A percentile compares a stretch with the other conserved stretches of the same genome.
Conservation (phyloP, 2,329 filamentous ascomycete species). For the Xylariales sp. region DNA sequence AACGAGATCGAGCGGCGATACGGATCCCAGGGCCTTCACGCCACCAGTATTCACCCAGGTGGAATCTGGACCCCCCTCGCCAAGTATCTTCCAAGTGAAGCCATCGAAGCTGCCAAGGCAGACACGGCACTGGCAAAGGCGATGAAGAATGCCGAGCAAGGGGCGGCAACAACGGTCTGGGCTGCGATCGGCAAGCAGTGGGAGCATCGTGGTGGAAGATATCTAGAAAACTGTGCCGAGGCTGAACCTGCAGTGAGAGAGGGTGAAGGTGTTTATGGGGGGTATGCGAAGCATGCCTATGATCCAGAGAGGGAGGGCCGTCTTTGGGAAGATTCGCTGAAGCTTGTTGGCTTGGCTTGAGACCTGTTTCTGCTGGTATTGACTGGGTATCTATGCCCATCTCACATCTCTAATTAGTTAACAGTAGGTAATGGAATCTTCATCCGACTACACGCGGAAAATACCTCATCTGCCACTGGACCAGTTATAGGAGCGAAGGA, state of each 20-base stretch:
- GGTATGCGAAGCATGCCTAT: constrained; percentile 1
- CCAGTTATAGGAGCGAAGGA: no score
- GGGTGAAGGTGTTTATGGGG: neutral
- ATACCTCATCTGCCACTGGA: no score
- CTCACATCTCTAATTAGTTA: no score
- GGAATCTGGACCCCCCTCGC: constrained; percentile 28
- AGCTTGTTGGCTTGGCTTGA: neutral
- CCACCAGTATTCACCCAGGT: constrained; percentile 37
- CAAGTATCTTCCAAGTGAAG: constrained; percentile 10
- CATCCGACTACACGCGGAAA: no score
- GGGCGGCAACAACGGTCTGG: constrained; percentile 39
- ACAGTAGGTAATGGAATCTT: no score
- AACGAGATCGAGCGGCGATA: constrained; percentile 5
- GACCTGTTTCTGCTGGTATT: no score
- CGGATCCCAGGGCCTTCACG: neutral
- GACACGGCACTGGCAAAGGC: neutral
- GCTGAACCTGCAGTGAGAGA: neutral
- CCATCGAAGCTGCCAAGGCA: neutral
- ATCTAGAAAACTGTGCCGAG: constrained; percentile 4
- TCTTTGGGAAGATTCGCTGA: neutral
- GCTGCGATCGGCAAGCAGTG: constrained; percentile 32
- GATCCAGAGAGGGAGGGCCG: neutral
- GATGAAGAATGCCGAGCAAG: constrained; percentile 30
- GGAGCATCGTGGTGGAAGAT: constrained; percentile 36
- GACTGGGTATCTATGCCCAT: no score